Evolutionary conservation across 2,329 filamentous ascomycete genomes (phyloP), one percentile per base, ranked within the genome.

Genomic region (Sclerotinia sclerotiorum): DNA sequence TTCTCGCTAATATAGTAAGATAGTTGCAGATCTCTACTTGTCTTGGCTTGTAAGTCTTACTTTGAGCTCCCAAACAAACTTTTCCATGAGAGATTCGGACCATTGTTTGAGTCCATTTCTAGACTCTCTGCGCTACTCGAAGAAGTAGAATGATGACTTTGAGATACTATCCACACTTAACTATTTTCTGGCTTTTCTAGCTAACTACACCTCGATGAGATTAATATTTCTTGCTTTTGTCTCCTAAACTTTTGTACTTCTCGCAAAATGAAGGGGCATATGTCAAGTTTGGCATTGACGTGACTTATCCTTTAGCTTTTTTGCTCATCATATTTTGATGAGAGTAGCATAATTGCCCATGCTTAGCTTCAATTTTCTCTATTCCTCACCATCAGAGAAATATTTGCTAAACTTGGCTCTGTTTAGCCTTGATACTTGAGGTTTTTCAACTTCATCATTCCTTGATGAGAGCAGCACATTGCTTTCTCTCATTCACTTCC

Each of bases 361-460:
- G 2, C 5, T 56, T 21, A 6, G 2, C 7, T 39, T 24, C 2
- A 2, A n/a, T 0, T 2, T 56, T 17, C 0, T 24, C 2, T 17
- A 2, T 21, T 39, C 15, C 54, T 24, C 11, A 10, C 10, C n/a
- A 24, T 10, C 32, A 39, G 19, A 24, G 10, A 35, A 56, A 39
- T 1, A n/a, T 8, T 35, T 35, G 1, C 32, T 1, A 13, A 5
- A n/a, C 1, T 21, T 55, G 11, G 11, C 10, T 5, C 13, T 2
- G 7, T 46, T 13, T 11, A 2, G 3, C 7, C 15, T 15, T 15
- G 3, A 5, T 48, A 2, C 2, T n/a, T 21, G 1, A n/a, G 0
- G 0, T 0, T 3, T 49, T 5, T 4, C 1, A 35, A 6, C 1
- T 19, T 7, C n/a, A 24, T 0, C 1, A 19, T 5, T 6, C 2